Evolutionary conservation across 257 asterid genomes (phyloP).

Genomic region (Solanum corneliomulleri): DNA sequence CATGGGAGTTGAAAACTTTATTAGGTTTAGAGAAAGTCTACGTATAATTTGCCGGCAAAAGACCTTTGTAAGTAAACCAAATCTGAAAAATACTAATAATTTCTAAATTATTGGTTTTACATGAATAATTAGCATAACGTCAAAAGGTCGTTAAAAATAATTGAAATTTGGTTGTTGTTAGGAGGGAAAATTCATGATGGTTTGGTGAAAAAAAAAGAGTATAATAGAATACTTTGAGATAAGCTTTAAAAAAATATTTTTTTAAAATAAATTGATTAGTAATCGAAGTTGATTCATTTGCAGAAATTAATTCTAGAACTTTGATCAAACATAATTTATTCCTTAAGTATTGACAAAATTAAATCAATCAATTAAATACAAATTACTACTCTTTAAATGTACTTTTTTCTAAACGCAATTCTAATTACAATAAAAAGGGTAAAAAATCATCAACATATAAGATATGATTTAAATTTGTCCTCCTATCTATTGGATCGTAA

Average conservation of each 20-base stretch:
- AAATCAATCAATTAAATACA: not conserved
- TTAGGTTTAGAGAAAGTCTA: not conserved
- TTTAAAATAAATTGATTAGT: no score
- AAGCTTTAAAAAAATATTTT: not conserved
- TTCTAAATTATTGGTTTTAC: not conserved
- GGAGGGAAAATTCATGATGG: not conserved
- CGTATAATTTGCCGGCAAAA: not conserved
- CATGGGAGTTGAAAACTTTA: not conserved
- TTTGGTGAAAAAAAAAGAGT: constrained; percentile 7
- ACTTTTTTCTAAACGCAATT: not conserved
- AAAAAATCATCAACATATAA: not conserved
- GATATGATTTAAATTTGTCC: not conserved
- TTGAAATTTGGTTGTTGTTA: not conserved
- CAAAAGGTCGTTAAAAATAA: constrained; percentile 11
- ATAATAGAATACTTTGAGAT: not conserved
- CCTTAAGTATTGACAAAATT: not conserved
- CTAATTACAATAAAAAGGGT: not conserved
- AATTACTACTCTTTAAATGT: not conserved
- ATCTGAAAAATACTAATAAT: not conserved
- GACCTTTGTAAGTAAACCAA: not conserved
- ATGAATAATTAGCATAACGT: not conserved
- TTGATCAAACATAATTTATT: not conserved
- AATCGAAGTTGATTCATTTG: not conserved
- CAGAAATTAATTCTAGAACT: not conserved
- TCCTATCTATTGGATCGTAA: not conserved